phyloP scores from a whole-genome alignment of 352 stramenopile species.

The Thraustochytrium striatum region DNA sequence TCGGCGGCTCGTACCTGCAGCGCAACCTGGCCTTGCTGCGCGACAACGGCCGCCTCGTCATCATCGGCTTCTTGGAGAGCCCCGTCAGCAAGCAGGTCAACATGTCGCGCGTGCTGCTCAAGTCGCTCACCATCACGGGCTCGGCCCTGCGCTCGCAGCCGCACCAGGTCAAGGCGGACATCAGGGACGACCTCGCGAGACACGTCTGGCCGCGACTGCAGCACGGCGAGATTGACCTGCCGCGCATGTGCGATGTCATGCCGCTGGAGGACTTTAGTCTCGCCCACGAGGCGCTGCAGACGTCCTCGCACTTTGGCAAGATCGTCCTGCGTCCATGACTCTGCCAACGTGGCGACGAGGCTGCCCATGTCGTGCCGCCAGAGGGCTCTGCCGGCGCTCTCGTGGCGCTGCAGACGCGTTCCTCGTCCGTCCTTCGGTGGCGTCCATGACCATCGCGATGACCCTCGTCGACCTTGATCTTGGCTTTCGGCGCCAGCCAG shows the following conservation, averaged over 20 bases:
- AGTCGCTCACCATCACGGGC: conserved; percentile 56
- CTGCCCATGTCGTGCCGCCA: no score
- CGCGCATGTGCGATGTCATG: conserved; percentile 5
- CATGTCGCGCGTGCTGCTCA: conserved; percentile 55
- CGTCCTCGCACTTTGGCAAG: no score
- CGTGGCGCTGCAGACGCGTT: no score
- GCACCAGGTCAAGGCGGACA: conserved; percentile 49
- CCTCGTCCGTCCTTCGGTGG: no score
- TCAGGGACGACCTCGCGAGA: conserved; percentile 4
- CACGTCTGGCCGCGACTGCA: conserved; percentile 28
- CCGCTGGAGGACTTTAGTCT: no score
- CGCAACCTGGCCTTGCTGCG: conserved; percentile 55
- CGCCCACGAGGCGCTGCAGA: no score
- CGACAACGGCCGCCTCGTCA: conserved; percentile 54
- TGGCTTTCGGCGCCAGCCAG: no score
- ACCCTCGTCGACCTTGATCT: no score
- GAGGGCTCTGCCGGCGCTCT: no score
- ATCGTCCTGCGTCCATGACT: no score
- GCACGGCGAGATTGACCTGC: conserved; percentile 20
- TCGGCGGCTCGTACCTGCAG: conserved; percentile 56
- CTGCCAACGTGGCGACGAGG: no score
- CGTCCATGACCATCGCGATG: no score
- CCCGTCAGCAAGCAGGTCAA: conserved; percentile 35
- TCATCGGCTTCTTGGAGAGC: conserved; percentile 55
- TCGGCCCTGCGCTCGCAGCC: conserved; percentile 54